Evolutionary conservation across 2,329 filamentous ascomycete species (phyloP), one percentile per base, ranked within the genome.

Genomic region (Aspergillus fumigatiaffinis): DNA sequence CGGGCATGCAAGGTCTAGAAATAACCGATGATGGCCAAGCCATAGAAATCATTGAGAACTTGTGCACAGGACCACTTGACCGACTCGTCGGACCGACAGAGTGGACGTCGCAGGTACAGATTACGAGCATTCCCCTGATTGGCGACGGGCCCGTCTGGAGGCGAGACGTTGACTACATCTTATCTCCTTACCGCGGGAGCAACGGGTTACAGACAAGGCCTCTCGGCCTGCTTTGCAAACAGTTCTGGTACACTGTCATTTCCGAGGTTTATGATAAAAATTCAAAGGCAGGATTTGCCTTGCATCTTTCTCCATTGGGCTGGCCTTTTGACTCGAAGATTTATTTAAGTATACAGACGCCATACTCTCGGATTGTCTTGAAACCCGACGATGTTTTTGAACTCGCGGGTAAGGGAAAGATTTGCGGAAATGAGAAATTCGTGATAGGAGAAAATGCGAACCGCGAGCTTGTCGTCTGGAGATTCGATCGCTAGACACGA

Each of bases 401-500:
- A 65, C 66, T 87, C 35, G 71, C 83, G 50, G 77, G 68, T 1
- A 82, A 78, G 63, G 84, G 82, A 1, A 77, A 76, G 58, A 82
- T 88, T 17, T 79, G 72, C 38, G 86, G 84, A 1, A 82, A 85
- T 59, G 85, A 87, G 68, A 71, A 82, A 54, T 87, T 84, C 79
- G 53, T 87, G n/a, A 69, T 87, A 10, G 85, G 85, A 0, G 82
- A 87, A 71, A 84, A 84, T 65, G 60, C 62, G 1, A 66, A 74
- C 8, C 77, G 81, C 32, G 76, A 79, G 58, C 68, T 87, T 49
- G 82, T 83, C 0, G 71, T 87, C 55, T 72, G 82, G 57, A 69
- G 78, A 54, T 87, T 87, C 60, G 71, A 74, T 62, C 66, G 63
- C 59, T 72, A 57, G 20, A 5, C 1, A 17, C 4, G n/a, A 46